Conservation (phyloP, 257 asterid genomes). For the Salvia splendens region DNA sequence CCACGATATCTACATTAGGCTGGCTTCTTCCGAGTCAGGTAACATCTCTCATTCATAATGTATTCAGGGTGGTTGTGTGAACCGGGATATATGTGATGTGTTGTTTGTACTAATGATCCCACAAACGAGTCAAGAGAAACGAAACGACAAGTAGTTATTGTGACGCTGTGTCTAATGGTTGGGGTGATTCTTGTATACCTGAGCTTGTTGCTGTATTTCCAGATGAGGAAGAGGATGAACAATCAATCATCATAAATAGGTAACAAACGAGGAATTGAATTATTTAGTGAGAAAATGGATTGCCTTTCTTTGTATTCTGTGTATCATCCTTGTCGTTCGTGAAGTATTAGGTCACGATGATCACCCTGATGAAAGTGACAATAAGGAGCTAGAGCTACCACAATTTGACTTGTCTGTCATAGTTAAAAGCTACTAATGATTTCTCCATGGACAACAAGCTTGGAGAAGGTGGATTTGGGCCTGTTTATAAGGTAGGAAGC, state of each 20-base stretch:
- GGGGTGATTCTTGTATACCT: slow-evolving; percentile 8
- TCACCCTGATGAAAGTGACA: background rate
- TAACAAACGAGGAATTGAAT: background rate
- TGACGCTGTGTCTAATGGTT: background rate
- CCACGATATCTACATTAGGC: slow-evolving; percentile 38
- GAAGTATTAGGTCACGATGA: too few relatives aligned
- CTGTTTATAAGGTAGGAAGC: slow-evolving; percentile 37
- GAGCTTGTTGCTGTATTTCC: slow-evolving; percentile 14
- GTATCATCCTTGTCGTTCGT: too few relatives aligned
- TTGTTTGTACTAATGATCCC: background rate
- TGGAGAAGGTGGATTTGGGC: slow-evolving; percentile 44
- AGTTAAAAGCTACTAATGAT: slow-evolving; percentile 28
- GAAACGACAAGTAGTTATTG: slow-evolving; percentile 12
- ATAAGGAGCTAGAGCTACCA: slow-evolving; percentile 32
- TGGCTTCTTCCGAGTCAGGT: slow-evolving; percentile 44
- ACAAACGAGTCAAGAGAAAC: slow-evolving; percentile 16
- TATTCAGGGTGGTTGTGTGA: background rate
- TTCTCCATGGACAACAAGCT: slow-evolving; percentile 33
- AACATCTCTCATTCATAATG: background rate
- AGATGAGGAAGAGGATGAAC: slow-evolving; percentile 5
- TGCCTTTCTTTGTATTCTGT: too few relatives aligned
- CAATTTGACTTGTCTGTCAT: slow-evolving; percentile 11
- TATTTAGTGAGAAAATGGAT: too few relatives aligned
- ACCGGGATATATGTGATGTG: background rate
- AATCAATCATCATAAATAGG: background rate